Base-by-base conservation (phyloP, 164 flowering plant species). In the Tinospora cordifolia region DNA sequence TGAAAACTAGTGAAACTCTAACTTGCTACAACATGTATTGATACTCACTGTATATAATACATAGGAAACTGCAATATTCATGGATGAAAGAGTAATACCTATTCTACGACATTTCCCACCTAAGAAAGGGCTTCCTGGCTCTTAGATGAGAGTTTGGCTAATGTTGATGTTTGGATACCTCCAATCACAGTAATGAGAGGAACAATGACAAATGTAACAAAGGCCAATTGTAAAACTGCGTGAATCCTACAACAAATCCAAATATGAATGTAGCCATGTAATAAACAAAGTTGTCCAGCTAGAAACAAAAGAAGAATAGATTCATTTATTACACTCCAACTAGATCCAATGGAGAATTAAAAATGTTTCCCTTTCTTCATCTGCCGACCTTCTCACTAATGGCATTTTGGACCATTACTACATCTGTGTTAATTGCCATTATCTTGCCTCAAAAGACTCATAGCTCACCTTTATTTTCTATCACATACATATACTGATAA, bases 341-440 rank as follows among this genome's bases (percentile, higher is more conserved):
- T 38, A 0, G 17, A 51, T 15, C 40, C 57, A 68, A 72, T 38
- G 34, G 15, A 46, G 8, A 30, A 26, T 17, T 9, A 17, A 66
- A 40, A 34, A 24, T 24, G 21, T 39, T 57, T 51, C 17, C 34
- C 69, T 19, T 22, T 19, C 36, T 40, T 63, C 9, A 27, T 30
- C 69, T 76, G 92, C 97, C 92, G 92, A 94, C 99, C 92, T 94
- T 94, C 85, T 94, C 99, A 70, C 97, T 92, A 71, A 94, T 94
- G 80, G 99, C 99, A 77, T 94, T 97, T 65, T 94, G 99, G 40
- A 94, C 91, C 81, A 92, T 77, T 22, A 92, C 97, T 0, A 97
- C 89, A 75, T 94, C 99, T 22, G 90, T 85, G 79, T 90, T 92
- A 67, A 94, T 88, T 72, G 97, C 97, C n/a, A n/a, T n/a, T n/a